Base-by-base conservation (phyloP, 345 rosid species). In the Corchorus olitorius region DNA sequence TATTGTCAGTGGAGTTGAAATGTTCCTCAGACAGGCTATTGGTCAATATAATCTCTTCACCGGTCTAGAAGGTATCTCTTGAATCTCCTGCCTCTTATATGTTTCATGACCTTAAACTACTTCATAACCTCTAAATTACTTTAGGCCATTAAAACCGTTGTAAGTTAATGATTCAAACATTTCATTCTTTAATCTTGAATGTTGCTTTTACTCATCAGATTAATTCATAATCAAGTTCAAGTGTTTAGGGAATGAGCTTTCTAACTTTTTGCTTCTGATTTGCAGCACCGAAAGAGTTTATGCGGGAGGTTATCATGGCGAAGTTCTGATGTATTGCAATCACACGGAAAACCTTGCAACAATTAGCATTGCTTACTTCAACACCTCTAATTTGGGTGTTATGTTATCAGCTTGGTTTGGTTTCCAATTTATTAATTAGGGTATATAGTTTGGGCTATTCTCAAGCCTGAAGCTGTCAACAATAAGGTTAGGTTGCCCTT, bases 1-100 rank as follows among this genome's bases (percentile, higher is more conserved):
- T 79, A 78, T 20, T 14, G 93, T 89, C 4, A 75, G 88, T 48
- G 93, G 91, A 37, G 88, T 85, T 37, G 93, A 89, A 75, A 89
- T 89, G 93, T 88, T 89, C 84, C 84, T 89, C 65, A 78, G 90
- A 49, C 93, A 89, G 70, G 91, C 91, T 59, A 77, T 85, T 14
- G 86, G 84, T 49, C 93, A 89, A 80, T 88, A 85, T 84, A 85
- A 46, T 33, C 87, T 86, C 80, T 88, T 89, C 84, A 89, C 91
- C 3, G 87, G 81, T 67, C 37, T 14, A 78, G 76, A 78, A 78
- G 93, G 93, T 84, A 65, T 50, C 75, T 59, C 15, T 13, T 9
- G 8, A 15, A 27, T 33, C 61, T 60, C 22, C 54, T 45, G 15
- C 34, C 15, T 60, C 68, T 63, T 35, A 35, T 41, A 27, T 39